Conservation (phyloP, 2,329 filamentous ascomycete genomes). For the Lasiodiplodia sp. region DNA sequence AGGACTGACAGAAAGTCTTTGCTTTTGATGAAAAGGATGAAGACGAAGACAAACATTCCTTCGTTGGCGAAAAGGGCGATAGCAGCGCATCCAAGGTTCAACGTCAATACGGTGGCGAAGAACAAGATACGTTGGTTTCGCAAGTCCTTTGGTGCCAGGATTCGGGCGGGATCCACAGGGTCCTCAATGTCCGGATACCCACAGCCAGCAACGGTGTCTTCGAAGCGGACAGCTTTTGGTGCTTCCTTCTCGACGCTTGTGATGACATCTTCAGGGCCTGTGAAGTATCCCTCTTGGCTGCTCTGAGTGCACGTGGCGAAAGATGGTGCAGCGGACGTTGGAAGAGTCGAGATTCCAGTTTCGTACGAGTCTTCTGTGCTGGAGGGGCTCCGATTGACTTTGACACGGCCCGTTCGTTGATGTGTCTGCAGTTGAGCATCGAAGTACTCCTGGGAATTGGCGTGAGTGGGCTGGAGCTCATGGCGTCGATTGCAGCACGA, state of each 20-base stretch:
- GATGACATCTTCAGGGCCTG: neutral
- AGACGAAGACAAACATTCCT: slow-evolving; percentile 31
- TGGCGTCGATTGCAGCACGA: too few species aligned
- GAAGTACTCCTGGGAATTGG: neutral
- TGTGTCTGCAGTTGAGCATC: neutral
- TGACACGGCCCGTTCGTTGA: too few species aligned
- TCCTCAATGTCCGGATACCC: slow-evolving; percentile 26
- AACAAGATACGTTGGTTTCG: slow-evolving; percentile 26
- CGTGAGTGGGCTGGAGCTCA: neutral
- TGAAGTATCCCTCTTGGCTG: slow-evolving; percentile 14
- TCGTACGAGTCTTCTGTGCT: neutral
- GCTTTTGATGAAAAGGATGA: slow-evolving; percentile 37
- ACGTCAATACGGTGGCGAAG: neutral
- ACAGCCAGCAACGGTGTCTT: slow-evolving; percentile 25
- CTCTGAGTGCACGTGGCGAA: slow-evolving; percentile 2
- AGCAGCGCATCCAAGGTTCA: slow-evolving; percentile 20
- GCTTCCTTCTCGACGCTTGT: neutral
- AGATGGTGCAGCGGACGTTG: neutral
- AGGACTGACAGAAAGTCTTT: slow-evolving; percentile 36
- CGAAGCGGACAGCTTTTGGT: slow-evolving; percentile 5
- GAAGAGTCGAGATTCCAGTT: neutral
- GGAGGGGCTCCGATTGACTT: neutral
- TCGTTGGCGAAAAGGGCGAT: slow-evolving; percentile 23
- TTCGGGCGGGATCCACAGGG: slow-evolving; percentile 21
- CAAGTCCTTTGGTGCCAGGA: slow-evolving; percentile 18